Evolutionary conservation across 2,329 filamentous ascomycete genomes (phyloP).

Genomic region (Intubia oerlemansii): DNA sequence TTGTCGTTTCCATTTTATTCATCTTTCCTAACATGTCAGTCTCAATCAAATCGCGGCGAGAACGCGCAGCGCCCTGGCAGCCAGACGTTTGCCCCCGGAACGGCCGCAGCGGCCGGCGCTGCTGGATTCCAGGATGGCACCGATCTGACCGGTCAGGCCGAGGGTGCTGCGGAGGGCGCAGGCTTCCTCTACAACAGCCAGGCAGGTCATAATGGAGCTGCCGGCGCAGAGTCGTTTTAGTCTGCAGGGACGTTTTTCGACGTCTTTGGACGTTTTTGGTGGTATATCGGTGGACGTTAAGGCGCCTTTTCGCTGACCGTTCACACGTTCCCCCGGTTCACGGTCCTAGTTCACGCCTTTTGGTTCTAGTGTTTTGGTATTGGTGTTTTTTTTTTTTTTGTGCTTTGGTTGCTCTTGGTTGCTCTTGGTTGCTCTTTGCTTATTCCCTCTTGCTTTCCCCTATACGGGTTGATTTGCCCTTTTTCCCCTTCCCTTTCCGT

Average conservation of each 20-base stretch:
- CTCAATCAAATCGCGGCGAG: constrained; percentile 54
- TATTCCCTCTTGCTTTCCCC: no score
- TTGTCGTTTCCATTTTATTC: background rate
- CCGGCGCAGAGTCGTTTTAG: constrained; percentile 13
- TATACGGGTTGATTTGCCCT: no score
- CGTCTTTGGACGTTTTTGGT: no score
- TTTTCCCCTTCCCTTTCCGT: background rate
- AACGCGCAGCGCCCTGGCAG: constrained; percentile 27
- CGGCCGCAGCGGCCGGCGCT: constrained; percentile 17
- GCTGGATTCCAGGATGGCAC: constrained; percentile 22
- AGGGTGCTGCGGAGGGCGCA: constrained; percentile 18
- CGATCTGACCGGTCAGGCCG: constrained; percentile 22
- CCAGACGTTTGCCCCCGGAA: constrained; percentile 25
- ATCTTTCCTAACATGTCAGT: constrained; percentile 24
- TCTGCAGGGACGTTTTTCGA: background rate
- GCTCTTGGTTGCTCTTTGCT: background rate
- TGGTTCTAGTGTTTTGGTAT: no score
- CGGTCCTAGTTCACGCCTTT: no score
- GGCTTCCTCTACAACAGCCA: constrained; percentile 33
- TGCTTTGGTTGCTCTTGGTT: background rate
- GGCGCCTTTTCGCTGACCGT: no score
- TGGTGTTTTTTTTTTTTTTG: background rate
- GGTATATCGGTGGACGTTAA: no score
- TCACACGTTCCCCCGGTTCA: no score
- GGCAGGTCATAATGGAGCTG: constrained; percentile 35